These are phyloP conservation scores for Coniosporium uncinatum DNA, from an alignment of 2,329 filamentous ascomycete genomes.

Conservation along the genomic window DNA sequence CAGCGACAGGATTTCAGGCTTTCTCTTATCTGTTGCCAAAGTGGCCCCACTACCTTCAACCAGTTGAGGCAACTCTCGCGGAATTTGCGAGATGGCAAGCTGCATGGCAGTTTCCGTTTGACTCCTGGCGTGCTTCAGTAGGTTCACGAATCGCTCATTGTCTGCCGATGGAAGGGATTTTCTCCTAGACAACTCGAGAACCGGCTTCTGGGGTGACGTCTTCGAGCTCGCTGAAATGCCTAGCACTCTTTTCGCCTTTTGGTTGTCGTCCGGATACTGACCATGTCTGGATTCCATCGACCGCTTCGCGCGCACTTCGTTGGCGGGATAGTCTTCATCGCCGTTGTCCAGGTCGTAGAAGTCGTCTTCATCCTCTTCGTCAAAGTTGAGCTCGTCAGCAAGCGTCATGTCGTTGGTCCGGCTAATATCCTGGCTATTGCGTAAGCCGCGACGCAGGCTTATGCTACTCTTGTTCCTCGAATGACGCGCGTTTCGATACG, in stretches of 20 bases:
- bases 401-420: constrained; percentile 60
- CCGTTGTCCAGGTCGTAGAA: too few relatives aligned
- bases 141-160: too few relatives aligned
- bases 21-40: too few relatives aligned
- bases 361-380: constrained; percentile 63
- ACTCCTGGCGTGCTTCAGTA: too few relatives aligned
- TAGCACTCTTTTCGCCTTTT: constrained; percentile 39
- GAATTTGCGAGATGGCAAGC: too few relatives aligned
- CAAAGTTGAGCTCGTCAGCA: constrained; percentile 87
- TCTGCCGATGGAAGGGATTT: too few relatives aligned
- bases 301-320: constrained; percentile 29
- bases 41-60: too few relatives aligned
- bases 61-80: too few relatives aligned
- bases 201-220: too few relatives aligned
- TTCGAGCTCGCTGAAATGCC: constrained; percentile 25
- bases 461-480: constrained; percentile 50
- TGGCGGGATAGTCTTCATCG: constrained; percentile 50
- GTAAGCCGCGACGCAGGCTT: constrained; percentile 39
- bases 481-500: constrained; percentile 31
- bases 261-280: constrained; percentile 26
- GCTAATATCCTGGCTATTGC: neutral
- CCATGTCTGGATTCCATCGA: constrained; percentile 32
- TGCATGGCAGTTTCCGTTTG: too few relatives aligned
- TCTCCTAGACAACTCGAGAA: too few relatives aligned
- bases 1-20: too few relatives aligned